phyloP scores from a whole-genome alignment of 108 stramenopile species.

The Nitzschia sp. region DNA sequence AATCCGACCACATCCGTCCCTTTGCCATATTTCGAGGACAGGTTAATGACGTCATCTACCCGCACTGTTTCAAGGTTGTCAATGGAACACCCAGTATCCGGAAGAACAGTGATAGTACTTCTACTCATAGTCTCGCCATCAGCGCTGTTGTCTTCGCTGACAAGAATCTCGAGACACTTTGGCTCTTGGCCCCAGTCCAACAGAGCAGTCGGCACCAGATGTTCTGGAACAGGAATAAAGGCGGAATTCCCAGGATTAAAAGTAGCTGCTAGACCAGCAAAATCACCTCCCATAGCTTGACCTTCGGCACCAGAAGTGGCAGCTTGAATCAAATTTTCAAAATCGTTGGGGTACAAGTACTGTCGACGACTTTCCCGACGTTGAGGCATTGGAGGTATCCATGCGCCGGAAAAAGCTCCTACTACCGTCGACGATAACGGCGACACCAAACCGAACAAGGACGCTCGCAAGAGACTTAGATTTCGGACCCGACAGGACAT shows the following conservation, averaged over 20 bases:
- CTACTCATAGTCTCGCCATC: constrained; percentile 36
- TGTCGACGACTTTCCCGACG: background rate
- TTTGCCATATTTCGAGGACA: constrained; percentile 14
- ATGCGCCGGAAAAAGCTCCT: background rate
- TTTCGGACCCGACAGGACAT: background rate
- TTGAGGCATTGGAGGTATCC: background rate
- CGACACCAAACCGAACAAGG: background rate
- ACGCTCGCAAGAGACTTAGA: background rate
- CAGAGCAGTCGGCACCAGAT: constrained; percentile 60
- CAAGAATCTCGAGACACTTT: constrained; percentile 46
- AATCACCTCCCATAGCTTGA: constrained; percentile 64
- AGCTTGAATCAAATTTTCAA: constrained; percentile 5
- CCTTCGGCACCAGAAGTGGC: background rate
- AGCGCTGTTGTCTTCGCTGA: constrained; percentile 37
- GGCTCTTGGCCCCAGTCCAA: constrained; percentile 84
- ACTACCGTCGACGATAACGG: background rate
- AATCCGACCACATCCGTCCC: constrained; percentile 19
- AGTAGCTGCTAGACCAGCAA: constrained; percentile 69
- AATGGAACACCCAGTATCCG: constrained; percentile 76
- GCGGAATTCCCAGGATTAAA: constrained; percentile 50
- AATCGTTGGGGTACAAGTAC: background rate
- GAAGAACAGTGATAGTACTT: constrained; percentile 56
- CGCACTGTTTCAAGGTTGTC: constrained; percentile 76
- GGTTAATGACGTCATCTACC: constrained; percentile 37
- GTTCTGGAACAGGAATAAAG: constrained; percentile 72